Evolutionary conservation across 768 basidiomycete species (phyloP).

Genomic region (Sporobolomyces roseus): DNA sequence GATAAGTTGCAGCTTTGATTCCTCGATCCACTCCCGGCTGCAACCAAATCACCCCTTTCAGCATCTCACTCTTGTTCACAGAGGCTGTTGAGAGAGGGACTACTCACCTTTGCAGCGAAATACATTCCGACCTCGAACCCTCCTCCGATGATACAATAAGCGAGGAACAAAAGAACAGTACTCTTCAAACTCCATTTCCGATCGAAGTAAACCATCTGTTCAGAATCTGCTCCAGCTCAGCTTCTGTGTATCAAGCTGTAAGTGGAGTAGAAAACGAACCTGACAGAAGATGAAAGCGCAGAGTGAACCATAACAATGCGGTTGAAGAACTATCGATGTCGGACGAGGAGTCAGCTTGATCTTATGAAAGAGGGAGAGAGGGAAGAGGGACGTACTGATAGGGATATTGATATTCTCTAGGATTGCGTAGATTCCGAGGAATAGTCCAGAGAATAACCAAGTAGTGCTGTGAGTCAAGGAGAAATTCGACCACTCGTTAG

Average conservation of each 20-base stretch:
- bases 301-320: slow-evolving; percentile 30
- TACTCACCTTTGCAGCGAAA: slow-evolving; percentile 16
- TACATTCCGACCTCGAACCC: slow-evolving; percentile 34
- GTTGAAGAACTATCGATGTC: too few relatives aligned
- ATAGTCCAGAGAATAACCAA: slow-evolving; percentile 10
- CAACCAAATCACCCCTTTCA: too few relatives aligned
- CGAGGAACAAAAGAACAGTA: slow-evolving; percentile 9
- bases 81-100: too few relatives aligned
- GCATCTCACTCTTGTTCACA: too few relatives aligned
- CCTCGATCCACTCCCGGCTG: slow-evolving; percentile 18
- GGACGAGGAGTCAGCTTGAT: too few relatives aligned
- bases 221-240: too few relatives aligned
- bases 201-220: slow-evolving; percentile 38
- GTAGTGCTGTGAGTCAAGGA: background rate
- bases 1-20: slow-evolving; percentile 12
- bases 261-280: slow-evolving; percentile 3
- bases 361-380: too few relatives aligned
- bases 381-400: too few relatives aligned
- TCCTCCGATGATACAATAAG: slow-evolving; percentile 12
- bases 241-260: too few relatives aligned
- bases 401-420: slow-evolving; percentile 29
- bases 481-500: too few relatives aligned
- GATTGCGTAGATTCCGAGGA: slow-evolving; percentile 31
- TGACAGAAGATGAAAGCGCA: slow-evolving; percentile 28
- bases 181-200: slow-evolving; percentile 6